Base-by-base conservation (phyloP, 2,329 filamentous ascomycete genomes). In the Trichoderma atroviride region DNA sequence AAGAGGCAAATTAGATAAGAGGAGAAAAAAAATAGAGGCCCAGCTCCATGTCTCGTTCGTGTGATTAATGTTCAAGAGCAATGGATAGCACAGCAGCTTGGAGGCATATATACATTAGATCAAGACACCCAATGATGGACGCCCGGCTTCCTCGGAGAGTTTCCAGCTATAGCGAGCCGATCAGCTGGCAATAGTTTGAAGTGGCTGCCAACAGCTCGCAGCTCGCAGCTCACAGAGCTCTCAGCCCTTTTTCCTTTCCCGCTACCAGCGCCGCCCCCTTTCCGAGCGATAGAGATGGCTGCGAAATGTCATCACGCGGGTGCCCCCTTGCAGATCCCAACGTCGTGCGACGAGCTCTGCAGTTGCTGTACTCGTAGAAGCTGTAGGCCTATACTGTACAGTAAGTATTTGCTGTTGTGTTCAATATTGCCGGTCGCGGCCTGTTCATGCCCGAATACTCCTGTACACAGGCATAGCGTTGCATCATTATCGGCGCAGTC, bases 121-220 rank as follows among this genome's bases (percentile, higher is more conserved):
- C 6, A 3, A 35, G 3, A 4, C 40, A n/a, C 6, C 40, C 40
- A 43, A 19, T 43, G 19, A 43, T 9, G 14, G 1, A 43, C 6
- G 40, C 40, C 43, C 64, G 64, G 64, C 64, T 29, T 60, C 64
- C 7, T 68, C 64, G 64, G 64, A 68, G 64, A 60, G 64, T 53
- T 60, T 33, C 27, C 35, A 52, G 56, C 52, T 29, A 47, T 16
- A 11, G 47, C 37, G 29, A 37, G 37, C 61, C 37, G 27, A 10
- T 3, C 22, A 29, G 52, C 24, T 55, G 27, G 24, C 24, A 55
- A 27, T 55, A 27, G 52, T 55, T 27, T 29, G 40, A 29, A 35
- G 52, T 57, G 40, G 35, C 37, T 43, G 31, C 61, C 61, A 65
- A 47, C 62, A 65, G 62, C 50, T 56, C 35, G 27, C 24, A 55